Evolutionary conservation across 2,329 filamentous ascomycete genomes (phyloP).

Genomic region (Colletotrichum lini): DNA sequence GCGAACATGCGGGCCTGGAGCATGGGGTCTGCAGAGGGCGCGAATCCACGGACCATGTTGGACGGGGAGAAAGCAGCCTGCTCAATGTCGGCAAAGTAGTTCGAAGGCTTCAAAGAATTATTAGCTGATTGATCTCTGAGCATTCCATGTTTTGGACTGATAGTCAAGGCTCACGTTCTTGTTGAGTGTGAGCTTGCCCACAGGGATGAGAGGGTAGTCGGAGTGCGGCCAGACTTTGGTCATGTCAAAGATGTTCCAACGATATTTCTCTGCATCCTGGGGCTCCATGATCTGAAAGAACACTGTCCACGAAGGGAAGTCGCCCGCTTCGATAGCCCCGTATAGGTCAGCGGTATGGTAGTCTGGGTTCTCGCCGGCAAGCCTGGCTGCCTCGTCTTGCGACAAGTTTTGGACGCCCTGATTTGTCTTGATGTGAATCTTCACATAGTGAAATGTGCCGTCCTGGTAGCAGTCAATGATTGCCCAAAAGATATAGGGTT

Average conservation of each 20-base stretch:
- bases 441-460: conserved; percentile 61
- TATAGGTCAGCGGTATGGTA: conserved; percentile 54
- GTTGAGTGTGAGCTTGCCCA: conserved; percentile 76
- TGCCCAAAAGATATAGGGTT: too few species aligned
- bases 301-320: conserved; percentile 65
- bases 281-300: conserved; percentile 69
- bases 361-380: conserved; percentile 66
- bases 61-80: conserved; percentile 77
- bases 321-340: conserved; percentile 58
- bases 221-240: conserved; percentile 71
- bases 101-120: conserved; percentile 66
- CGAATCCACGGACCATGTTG: conserved; percentile 74
- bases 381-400: conserved; percentile 56
- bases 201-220: conserved; percentile 73
- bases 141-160: not conserved
- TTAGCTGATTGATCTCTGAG: conserved; percentile 55
- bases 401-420: conserved; percentile 61
- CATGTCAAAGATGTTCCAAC: conserved; percentile 68
- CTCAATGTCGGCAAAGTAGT: conserved; percentile 80
- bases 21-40: conserved; percentile 68
- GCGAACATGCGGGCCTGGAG: conserved; percentile 69
- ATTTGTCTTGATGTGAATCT: conserved; percentile 65
- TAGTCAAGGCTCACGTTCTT: conserved; percentile 59
- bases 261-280: conserved; percentile 61
- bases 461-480: conserved; percentile 46